A percentile compares a stretch with the other conserved stretches of the same genome.
phyloP scores from a whole-genome alignment of 2,329 filamentous ascomycete genomes.

The Diplocarpon mali region DNA sequence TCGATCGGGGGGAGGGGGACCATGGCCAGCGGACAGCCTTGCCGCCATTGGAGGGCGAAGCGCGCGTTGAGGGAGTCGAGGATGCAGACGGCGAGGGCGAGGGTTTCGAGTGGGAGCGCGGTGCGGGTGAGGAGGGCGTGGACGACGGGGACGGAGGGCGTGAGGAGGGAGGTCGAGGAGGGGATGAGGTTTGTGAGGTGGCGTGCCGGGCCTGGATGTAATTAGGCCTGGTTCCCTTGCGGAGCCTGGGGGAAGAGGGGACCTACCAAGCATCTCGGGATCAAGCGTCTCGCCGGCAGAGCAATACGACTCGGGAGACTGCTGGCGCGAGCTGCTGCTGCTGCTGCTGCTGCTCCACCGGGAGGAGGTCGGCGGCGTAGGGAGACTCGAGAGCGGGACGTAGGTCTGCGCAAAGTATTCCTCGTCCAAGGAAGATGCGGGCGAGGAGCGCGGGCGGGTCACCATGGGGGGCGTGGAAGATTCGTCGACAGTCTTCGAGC shows the following conservation, averaged over 20 bases:
- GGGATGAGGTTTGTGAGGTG: conserved; percentile 58
- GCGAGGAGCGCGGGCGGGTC: conserved; percentile 19
- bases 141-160: conserved; percentile 46
- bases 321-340: conserved; percentile 11
- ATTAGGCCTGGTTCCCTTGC: conserved; percentile 16
- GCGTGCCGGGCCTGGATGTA: conserved; percentile 45
- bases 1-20: conserved; percentile 18
- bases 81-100: conserved; percentile 55
- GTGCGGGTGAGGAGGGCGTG: conserved; percentile 50
- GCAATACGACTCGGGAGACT: conserved; percentile 9
- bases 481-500: conserved; percentile 9
- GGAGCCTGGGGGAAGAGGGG: conserved; percentile 6
- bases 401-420: conserved; percentile 47
- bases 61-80: conserved; percentile 52
- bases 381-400: conserved; percentile 55
- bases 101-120: conserved; percentile 46
- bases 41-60: conserved; percentile 52
- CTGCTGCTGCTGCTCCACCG: conserved; percentile 17
- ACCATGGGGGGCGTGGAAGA: conserved; percentile 17
- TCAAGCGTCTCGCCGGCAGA: conserved; percentile 22
- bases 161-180: conserved; percentile 47
- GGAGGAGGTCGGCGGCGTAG: conserved; percentile 49
- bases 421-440: conserved; percentile 31
- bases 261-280: conserved; percentile 23
- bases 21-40: conserved; percentile 40